Base-by-base conservation (phyloP, 2,329 filamentous ascomycete species). In the Cladosporium sp. region DNA sequence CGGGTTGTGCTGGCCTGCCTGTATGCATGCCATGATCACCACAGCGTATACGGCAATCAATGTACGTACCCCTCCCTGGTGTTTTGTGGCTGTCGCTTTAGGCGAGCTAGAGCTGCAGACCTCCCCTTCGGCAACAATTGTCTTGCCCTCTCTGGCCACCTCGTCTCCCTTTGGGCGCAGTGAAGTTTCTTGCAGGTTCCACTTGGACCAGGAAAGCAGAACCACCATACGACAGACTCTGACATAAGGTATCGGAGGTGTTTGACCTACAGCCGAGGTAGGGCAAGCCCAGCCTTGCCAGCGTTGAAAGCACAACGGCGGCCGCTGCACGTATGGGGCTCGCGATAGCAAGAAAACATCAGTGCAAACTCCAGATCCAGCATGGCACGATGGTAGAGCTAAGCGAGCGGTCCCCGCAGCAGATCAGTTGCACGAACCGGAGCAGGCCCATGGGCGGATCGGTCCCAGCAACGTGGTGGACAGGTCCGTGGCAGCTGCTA, bases 381-480 rank as follows among this genome's bases (percentile, higher is more conserved):
- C n/a, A n/a, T 48, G 45, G 45, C 45, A 35, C 10, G 19, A 50
- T 12, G 9, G 20, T 22, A 22, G 34, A 25, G 10, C 36, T 9
- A 55, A 44, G 51, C 39, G 51, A 45, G 39, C 19, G 47, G 32
- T 25, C 40, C 52, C 52, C 52, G 52, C 52, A 55, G 52, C 20
- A 45, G 52, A 55, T 55, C 45, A 28, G 28, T 48, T 35, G 45
- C 45, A 25, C 45, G 28, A 48, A 48, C 45, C 25, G 45, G 25
- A 32, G 17, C 28, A 28, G 28, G 48, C 35, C 17, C 34, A 40
- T 28, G 15, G 48, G 35, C 6, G 12, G 7, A 15, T 6, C 10
- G 19, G 19, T 45, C 32, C 52, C 52, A 47, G 52, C 52, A 55
- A 55, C 52, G 52, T 55, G 52, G 52, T 36, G 8, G 19, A 45